Base-by-base conservation (phyloP, 345 rosid species). In the Ricinus communis region DNA sequence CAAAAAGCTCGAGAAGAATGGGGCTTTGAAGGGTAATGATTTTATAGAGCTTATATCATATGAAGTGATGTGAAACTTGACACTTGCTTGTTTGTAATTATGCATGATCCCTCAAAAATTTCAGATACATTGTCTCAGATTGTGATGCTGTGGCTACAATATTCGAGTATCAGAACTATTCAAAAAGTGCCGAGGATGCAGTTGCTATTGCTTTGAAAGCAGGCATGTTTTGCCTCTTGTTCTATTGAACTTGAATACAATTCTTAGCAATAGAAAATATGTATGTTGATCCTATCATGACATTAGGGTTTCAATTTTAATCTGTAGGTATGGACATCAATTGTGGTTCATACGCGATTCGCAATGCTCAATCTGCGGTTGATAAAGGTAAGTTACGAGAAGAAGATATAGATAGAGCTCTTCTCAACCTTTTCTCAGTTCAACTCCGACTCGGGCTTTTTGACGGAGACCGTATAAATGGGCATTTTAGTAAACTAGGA, bases 101-200 rank as follows among this genome's bases (percentile, higher is more conserved):
- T 8, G 1, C 21, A 1, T 62, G 33, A 63, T 52, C 64, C 57
- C 58, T 2, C 46, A 55, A 53, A 14, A 30, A 43, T 15, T 71
- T 54, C 83, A 94, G 97, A 75, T 94, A 94, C 73, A 90, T 94
- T 52, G 86, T 93, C 73, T 88, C 98, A 52, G 98, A 94, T 72
- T 94, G 98, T 86, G 95, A 94, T 84, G 96, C 97, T 41, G 96
- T 94, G 69, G 97, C 87, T 75, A 94, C 98, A 14, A 85, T 94
- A 68, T 82, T 64, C 55, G 91, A 82, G 36, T 90, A 81, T 82
- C 98, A 94, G 75, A 82, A 87, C 61, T 91, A 90, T 68, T 70
- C 93, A 0, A 88, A 81, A 69, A 75, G 82, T 38, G 64, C 87
- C 4, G 96, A 79, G 62, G 96, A 94, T 58, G 94, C 97, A 55